Evolutionary conservation across 441 rosid genomes (phyloP).

Genomic region (Gossypium trilobum): DNA sequence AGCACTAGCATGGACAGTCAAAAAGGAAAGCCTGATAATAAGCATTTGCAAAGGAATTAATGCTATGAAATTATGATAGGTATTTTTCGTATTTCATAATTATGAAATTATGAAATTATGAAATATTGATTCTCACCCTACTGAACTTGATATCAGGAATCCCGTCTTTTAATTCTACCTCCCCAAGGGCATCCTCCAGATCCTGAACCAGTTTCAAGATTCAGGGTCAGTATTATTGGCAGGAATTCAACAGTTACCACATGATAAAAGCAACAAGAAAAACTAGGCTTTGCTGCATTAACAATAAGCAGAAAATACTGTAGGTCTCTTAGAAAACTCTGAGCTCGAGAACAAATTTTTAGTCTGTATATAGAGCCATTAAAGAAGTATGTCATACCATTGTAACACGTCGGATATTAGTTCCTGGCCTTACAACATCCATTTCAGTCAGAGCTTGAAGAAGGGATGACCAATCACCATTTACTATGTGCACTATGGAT

Average conservation of each 20-base stretch:
- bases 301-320: neutral
- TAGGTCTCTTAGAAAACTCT: slow-evolving; percentile 11
- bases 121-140: slow-evolving; percentile 44
- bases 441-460: slow-evolving; percentile 69
- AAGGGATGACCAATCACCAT: slow-evolving; percentile 84
- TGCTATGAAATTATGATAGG: neutral
- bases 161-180: slow-evolving; percentile 68
- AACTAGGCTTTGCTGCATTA: slow-evolving; percentile 1
- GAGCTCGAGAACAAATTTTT: neutral
- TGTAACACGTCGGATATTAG: slow-evolving; percentile 56
- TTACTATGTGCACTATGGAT: slow-evolving; percentile 82
- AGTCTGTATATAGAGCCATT: neutral
- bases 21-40: neutral
- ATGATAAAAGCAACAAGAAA: neutral
- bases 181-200: slow-evolving; percentile 76
- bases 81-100: neutral
- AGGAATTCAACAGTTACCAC: slow-evolving; percentile 13
- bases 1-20: slow-evolving; percentile 31
- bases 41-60: slow-evolving; percentile 3
- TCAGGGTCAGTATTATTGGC: slow-evolving; percentile 14
- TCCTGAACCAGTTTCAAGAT: slow-evolving; percentile 47
- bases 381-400: slow-evolving; percentile 40
- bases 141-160: slow-evolving; percentile 94
- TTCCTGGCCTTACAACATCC: slow-evolving; percentile 81
- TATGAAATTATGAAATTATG: too few relatives aligned